These are phyloP conservation scores for Fusarium subglutinans DNA, from an alignment of 2,329 filamentous ascomycete species.

Conservation along the genomic window DNA sequence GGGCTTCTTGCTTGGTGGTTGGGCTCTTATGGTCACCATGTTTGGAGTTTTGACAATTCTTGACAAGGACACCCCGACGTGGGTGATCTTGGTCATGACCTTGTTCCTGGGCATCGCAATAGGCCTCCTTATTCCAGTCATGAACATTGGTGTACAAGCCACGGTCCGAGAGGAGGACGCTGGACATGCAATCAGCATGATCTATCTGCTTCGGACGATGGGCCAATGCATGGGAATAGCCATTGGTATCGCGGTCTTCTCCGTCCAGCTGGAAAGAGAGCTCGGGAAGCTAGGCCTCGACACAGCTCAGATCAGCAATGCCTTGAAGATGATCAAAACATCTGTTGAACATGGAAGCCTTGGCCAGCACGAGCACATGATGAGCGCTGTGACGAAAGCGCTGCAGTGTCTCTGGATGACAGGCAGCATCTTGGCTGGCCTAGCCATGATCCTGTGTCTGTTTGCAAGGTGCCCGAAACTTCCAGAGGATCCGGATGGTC, in stretches of 20 bases:
- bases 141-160: slow-evolving; percentile 71
- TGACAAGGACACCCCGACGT: slow-evolving; percentile 57
- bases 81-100: slow-evolving; percentile 68
- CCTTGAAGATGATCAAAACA: slow-evolving; percentile 36
- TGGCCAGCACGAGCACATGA: slow-evolving; percentile 4
- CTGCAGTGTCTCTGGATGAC: slow-evolving; percentile 34
- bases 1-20: slow-evolving; percentile 69
- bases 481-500: slow-evolving; percentile 10
- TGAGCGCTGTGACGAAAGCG: slow-evolving; percentile 25
- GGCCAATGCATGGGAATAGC: slow-evolving; percentile 44
- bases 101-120: slow-evolving; percentile 68
- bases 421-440: slow-evolving; percentile 31
- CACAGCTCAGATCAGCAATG: slow-evolving; percentile 18
- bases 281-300: slow-evolving; percentile 17
- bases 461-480: slow-evolving; percentile 35
- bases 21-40: slow-evolving; percentile 67
- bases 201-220: slow-evolving; percentile 38
- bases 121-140: slow-evolving; percentile 72
- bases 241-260: slow-evolving; percentile 40
- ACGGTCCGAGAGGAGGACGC: slow-evolving; percentile 29
- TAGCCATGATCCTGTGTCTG: slow-evolving; percentile 30
- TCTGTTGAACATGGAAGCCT: slow-evolving; percentile 27
- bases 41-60: slow-evolving; percentile 64
- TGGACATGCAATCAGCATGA: slow-evolving; percentile 41
- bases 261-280: slow-evolving; percentile 27